Percentiles rank a stretch among this genome's conserved stretches.
phyloP scores from a whole-genome alignment of 176 grass and related monocot genomes.

The Guadua angustifolia region DNA sequence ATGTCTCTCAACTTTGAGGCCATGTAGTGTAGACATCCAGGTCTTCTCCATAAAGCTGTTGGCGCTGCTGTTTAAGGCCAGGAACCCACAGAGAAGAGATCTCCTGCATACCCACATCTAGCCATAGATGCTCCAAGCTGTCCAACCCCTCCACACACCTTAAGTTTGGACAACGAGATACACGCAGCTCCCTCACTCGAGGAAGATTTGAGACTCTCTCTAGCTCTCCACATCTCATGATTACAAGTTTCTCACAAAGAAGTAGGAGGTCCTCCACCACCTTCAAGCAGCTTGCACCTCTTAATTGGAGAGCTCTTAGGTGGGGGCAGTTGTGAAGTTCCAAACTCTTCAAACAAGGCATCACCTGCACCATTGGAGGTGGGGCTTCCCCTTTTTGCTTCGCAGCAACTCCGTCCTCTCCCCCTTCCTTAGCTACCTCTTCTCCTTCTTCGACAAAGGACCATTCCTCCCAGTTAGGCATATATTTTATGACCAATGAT shows the following conservation, averaged over 20 bases:
- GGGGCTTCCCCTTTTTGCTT: background rate
- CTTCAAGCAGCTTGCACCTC: background rate
- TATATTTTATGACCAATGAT: background rate
- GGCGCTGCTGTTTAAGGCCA: too few relatives aligned
- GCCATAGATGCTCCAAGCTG: too few relatives aligned
- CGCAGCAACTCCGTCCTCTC: background rate
- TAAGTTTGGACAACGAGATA: too few relatives aligned
- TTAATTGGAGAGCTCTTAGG: background rate
- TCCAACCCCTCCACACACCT: too few relatives aligned
- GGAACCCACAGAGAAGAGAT: too few relatives aligned
- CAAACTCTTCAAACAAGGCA: too few relatives aligned
- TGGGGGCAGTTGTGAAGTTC: accelerated
- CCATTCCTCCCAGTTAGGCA: slow-evolving; percentile 48
- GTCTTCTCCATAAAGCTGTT: background rate
- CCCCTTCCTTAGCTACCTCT: background rate
- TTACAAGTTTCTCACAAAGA: background rate
- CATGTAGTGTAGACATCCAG: background rate
- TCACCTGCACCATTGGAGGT: too few relatives aligned
- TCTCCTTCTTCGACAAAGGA: background rate
- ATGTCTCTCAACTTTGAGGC: too few relatives aligned
- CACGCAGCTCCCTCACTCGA: too few relatives aligned
- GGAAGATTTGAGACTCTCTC: too few relatives aligned
- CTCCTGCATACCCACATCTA: too few relatives aligned
- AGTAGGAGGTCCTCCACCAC: slow-evolving; percentile 36
- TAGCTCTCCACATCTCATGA: too few relatives aligned